Percentiles rank a stretch among this genome's conserved stretches.
phyloP scores from a whole-genome alignment of 768 basidiomycete genomes.

The Lactarius tabidus region DNA sequence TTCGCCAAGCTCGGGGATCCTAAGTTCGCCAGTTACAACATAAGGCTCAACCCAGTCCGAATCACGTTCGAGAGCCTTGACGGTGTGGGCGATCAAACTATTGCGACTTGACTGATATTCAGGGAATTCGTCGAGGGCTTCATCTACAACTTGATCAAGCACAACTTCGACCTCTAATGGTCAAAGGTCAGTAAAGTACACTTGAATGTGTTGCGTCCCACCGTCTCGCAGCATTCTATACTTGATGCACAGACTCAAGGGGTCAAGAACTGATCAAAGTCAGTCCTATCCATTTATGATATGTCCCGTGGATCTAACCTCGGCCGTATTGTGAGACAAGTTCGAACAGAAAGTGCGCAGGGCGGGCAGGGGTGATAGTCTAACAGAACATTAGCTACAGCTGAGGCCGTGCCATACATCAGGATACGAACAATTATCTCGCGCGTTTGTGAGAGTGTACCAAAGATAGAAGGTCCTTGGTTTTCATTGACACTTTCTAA shows the following conservation, averaged over 20 bases:
- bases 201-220: slow-evolving; percentile 31
- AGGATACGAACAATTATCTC: slow-evolving; percentile 44
- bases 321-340: slow-evolving; percentile 61
- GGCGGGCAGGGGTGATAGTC: slow-evolving; percentile 73
- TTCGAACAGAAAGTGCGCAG: slow-evolving; percentile 77
- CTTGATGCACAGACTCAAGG: slow-evolving; percentile 57
- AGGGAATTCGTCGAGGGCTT: slow-evolving; percentile 38
- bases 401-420: not conserved
- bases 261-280: slow-evolving; percentile 49
- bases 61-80: slow-evolving; percentile 58
- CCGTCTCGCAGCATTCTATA: slow-evolving; percentile 86
- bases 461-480: slow-evolving; percentile 49
- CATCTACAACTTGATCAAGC: slow-evolving; percentile 47
- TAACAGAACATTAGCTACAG: slow-evolving; percentile 32
- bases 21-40: slow-evolving; percentile 63
- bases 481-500: slow-evolving; percentile 46
- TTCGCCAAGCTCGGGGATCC: slow-evolving; percentile 44
- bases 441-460: slow-evolving; percentile 44
- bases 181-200: not conserved
- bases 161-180: slow-evolving; percentile 62
- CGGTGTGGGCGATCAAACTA: slow-evolving; percentile 44
- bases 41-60: slow-evolving; percentile 68
- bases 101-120: slow-evolving; percentile 38
- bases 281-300: not conserved
- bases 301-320: slow-evolving; percentile 39